A percentile compares a stretch with the other conserved stretches of the same genome.
Conservation (phyloP, 2,329 filamentous ascomycete species). For the Sclerotinia spermophila region DNA sequence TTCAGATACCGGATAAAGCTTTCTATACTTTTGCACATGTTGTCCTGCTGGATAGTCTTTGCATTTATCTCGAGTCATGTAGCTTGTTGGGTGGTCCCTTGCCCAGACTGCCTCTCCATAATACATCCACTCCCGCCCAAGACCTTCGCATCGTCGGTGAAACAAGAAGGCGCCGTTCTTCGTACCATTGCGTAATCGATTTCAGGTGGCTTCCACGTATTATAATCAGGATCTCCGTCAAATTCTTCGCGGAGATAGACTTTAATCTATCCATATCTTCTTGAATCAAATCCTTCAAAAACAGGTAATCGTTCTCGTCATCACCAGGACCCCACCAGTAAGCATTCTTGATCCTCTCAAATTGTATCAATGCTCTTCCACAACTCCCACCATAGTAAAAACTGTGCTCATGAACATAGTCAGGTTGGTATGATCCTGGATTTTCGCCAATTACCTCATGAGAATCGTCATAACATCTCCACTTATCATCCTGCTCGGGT, state of each 20-base stretch:
- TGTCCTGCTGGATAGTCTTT: constrained; percentile 6
- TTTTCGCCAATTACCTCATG: neutral
- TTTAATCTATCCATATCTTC: neutral
- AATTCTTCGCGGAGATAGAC: neutral
- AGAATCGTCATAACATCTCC: neutral
- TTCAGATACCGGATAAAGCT: neutral
- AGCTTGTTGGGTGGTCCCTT: neutral
- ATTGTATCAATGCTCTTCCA: neutral
- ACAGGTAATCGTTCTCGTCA: neutral
- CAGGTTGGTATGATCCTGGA: neutral
- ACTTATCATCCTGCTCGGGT: neutral
- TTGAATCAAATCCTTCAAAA: neutral
- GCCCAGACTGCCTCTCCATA: constrained; percentile 8
- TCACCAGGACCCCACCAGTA: neutral
- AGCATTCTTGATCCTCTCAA: constrained; percentile 1
- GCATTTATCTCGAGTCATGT: neutral
- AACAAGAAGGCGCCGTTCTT: constrained; percentile 12
- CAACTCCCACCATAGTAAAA: neutral
- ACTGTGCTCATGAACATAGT: neutral
- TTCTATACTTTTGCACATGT: neutral
- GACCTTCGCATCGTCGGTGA: neutral
- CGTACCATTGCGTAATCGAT: neutral
- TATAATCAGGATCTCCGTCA: constrained; percentile 1
- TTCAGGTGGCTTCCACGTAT: neutral
- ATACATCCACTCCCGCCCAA: constrained; percentile 2